Conservation (phyloP, 768 basidiomycete genomes). For the Gelatoporia subvermispora region DNA sequence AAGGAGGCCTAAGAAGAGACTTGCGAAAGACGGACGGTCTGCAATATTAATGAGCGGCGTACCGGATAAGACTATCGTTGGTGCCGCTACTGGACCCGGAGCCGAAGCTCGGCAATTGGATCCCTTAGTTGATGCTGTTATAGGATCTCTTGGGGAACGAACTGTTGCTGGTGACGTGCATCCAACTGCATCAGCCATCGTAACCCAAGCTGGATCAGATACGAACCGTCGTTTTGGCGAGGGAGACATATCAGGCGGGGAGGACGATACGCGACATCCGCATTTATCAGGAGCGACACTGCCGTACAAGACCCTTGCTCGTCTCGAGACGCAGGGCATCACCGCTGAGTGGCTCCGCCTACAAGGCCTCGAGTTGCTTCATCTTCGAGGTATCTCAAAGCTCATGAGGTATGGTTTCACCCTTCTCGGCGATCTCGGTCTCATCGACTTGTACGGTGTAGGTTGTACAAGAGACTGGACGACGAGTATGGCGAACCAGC, state of each 20-base stretch:
- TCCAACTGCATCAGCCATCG: too few species aligned
- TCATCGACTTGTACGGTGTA: constrained; percentile 1
- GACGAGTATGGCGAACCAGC: constrained; percentile 21
- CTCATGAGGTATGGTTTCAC: constrained; percentile 37
- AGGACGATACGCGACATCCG: constrained; percentile 15
- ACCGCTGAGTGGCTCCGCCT: constrained; percentile 37
- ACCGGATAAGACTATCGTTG: too few species aligned
- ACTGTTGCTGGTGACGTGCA: too few species aligned
- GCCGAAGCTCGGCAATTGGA: too few species aligned
- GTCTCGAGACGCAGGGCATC: constrained; percentile 41
- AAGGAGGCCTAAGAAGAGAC: constrained; percentile 19
- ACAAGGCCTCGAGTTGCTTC: constrained; percentile 45
- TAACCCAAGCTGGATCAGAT: neutral
- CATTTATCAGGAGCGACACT: constrained; percentile 36
- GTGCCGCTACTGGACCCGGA: too few species aligned
- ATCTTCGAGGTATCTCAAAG: constrained; percentile 32
- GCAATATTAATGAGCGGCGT: too few species aligned
- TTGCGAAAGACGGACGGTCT: too few species aligned
- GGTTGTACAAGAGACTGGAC: constrained; percentile 27
- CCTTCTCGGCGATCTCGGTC: neutral
- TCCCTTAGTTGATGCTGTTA: too few species aligned
- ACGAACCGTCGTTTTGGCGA: neutral
- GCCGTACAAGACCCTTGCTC: constrained; percentile 39
- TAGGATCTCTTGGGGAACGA: too few species aligned
- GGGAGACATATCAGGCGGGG: constrained; percentile 4